Percentiles rank a stretch among this genome's conserved stretches.
Conservation (phyloP, 2,329 filamentous ascomycete genomes). For the Pleurostoma richardsiae region DNA sequence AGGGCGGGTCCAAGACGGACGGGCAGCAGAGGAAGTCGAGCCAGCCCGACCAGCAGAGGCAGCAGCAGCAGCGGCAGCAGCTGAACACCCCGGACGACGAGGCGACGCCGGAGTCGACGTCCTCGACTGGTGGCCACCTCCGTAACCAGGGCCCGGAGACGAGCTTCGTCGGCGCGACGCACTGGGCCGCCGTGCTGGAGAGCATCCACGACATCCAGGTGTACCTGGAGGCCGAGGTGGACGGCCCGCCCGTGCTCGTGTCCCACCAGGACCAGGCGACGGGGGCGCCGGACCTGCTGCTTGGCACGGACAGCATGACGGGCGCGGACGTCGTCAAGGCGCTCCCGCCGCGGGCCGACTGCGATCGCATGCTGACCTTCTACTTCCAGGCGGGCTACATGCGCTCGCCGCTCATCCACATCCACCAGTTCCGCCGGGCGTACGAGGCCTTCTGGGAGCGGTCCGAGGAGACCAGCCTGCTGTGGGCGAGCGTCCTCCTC, state of each 20-base stretch:
- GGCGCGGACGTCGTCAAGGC: constrained; percentile 23
- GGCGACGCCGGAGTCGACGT: not conserved
- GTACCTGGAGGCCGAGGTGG: constrained; percentile 18
- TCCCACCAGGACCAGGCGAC: constrained; percentile 4
- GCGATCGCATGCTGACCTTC: constrained; percentile 26
- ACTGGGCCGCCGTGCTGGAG: constrained; percentile 35
- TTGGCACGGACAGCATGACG: constrained; percentile 19
- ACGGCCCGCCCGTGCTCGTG: not conserved
- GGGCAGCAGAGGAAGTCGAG: not conserved
- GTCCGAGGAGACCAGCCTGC: constrained; percentile 30
- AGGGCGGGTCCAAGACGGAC: not conserved
- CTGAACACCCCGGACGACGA: not conserved
- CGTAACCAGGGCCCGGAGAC: constrained; percentile 7
- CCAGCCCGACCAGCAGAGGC: not conserved
- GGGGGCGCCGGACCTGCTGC: constrained; percentile 23
- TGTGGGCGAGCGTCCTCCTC: constrained; percentile 47
- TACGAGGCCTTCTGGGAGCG: constrained; percentile 42
- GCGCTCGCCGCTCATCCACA: constrained; percentile 31
- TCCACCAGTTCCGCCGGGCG: constrained; percentile 38
- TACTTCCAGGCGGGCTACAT: constrained; percentile 35
- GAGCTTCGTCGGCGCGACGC: constrained; percentile 30
- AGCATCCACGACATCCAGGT: constrained; percentile 34
- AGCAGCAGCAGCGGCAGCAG: not conserved
- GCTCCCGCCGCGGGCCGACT: constrained; percentile 28
- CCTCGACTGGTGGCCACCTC: constrained; percentile 6